These are phyloP conservation scores for Apophysomyces elegans DNA, from an alignment of 371 early-diverging fungal species.

Conservation along the genomic window DNA sequence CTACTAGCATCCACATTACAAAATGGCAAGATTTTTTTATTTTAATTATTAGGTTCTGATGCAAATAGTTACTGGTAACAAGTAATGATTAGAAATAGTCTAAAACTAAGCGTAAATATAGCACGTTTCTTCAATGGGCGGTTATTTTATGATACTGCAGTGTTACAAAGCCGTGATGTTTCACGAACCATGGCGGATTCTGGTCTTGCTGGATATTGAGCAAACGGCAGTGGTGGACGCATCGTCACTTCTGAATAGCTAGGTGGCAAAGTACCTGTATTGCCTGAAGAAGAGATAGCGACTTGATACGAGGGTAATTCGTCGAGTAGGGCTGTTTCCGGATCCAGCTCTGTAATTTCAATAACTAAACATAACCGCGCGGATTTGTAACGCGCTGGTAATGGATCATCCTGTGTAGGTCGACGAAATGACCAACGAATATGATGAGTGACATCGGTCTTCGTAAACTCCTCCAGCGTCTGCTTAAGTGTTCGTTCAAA, in stretches of 20 bases:
- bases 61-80: background rate
- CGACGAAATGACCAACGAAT: conserved; percentile 35
- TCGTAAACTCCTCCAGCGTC: conserved; percentile 39
- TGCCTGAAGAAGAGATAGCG: conserved; percentile 16
- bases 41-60: background rate
- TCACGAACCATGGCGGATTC: background rate
- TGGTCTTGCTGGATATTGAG: background rate
- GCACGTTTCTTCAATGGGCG: conserved; percentile 2
- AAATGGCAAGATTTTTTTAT: background rate
- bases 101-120: conserved; percentile 3
- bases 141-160: conserved; percentile 4
- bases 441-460: conserved; percentile 28
- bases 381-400: conserved; percentile 18
- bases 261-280: conserved; percentile 23
- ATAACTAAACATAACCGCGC: conserved; percentile 38
- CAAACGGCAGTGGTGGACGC: background rate
- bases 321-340: conserved; percentile 30
- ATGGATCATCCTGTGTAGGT: conserved; percentile 22
- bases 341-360: conserved; percentile 28
- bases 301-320: conserved; percentile 43
- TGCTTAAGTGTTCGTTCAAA: conserved; percentile 43
- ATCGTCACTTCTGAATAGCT: conserved; percentile 24
- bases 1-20: background rate
- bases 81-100: conserved; percentile 5
- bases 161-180: background rate